Evolutionary conservation across 805 yeast genomes (phyloP).

Genomic region (Yamadazyma endophytica): DNA sequence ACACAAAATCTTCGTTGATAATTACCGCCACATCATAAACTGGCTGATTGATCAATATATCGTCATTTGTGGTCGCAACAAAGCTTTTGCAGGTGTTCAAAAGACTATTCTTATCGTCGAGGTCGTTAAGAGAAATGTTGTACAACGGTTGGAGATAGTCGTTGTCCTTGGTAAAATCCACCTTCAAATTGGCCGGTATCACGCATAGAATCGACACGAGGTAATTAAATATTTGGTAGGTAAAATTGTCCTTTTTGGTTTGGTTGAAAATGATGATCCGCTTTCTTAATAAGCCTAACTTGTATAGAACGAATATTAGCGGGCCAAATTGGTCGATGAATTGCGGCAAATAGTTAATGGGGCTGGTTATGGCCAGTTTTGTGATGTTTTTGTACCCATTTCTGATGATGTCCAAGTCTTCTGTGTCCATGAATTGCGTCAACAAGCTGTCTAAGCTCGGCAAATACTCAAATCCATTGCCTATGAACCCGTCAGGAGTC

Average conservation of each 20-base stretch:
- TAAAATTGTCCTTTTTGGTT: conserved; percentile 17
- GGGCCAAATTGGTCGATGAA: conserved; percentile 59
- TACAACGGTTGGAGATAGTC: conserved; percentile 49
- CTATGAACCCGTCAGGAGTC: conserved; percentile 32
- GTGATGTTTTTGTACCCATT: conserved; percentile 8
- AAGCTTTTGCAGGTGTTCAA: conserved; percentile 9
- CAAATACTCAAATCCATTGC: conserved; percentile 37
- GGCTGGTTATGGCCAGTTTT: conserved; percentile 6
- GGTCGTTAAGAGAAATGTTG: conserved; percentile 59
- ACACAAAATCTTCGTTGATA: conserved; percentile 12
- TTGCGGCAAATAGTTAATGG: conserved; percentile 29
- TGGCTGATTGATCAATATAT: conserved; percentile 53
- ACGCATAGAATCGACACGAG: conserved; percentile 57
- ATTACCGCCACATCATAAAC: conserved; percentile 46
- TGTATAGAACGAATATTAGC: conserved; percentile 59
- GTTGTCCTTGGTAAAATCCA: conserved; percentile 7
- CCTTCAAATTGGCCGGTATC: conserved; percentile 53
- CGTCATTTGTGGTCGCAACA: conserved; percentile 66
- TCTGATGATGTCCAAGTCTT: conserved; percentile 12
- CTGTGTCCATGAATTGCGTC: conserved; percentile 15
- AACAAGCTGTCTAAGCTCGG: conserved; percentile 23
- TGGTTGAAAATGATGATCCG: conserved; percentile 46
- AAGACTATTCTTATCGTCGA: conserved; percentile 12
- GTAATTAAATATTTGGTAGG: conserved; percentile 47
- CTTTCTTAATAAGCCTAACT: conserved; percentile 54